Percentiles rank a stretch among this genome's conserved stretches.
These are phyloP conservation scores for Acanthamoeba royreba DNA, from an alignment of 208 protist genomes.

Conservation along the genomic window DNA sequence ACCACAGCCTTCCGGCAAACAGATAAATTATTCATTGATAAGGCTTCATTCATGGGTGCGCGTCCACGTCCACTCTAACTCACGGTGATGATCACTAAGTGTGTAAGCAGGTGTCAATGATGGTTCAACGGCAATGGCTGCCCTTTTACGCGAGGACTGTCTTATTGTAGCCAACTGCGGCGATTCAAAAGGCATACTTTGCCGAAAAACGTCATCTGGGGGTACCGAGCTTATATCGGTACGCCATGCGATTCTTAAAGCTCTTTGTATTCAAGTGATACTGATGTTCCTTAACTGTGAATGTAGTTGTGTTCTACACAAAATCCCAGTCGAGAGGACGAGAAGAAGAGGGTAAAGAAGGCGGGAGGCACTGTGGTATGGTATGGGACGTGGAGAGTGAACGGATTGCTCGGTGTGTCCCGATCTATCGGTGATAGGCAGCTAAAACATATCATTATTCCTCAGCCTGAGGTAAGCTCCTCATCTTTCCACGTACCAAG, in stretches of 20 bases:
- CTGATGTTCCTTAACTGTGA: neutral
- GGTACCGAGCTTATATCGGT: neutral
- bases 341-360: neutral
- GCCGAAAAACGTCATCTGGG: neutral
- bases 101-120: neutral
- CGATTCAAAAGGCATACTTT: neutral
- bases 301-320: neutral
- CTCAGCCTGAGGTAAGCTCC: neutral
- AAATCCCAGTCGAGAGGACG: neutral
- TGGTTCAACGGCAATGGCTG: neutral
- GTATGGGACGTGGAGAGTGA: neutral
- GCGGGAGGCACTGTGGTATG: neutral
- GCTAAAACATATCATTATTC: neutral
- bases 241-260: neutral
- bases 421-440: neutral
- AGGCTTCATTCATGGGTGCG: neutral
- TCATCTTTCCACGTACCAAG: too few species aligned
- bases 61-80: neutral
- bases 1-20: neutral
- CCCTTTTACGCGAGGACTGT: neutral
- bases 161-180: constrained; percentile 12
- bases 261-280: neutral
- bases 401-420: neutral
- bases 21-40: neutral
- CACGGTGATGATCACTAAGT: neutral